Evolutionary conservation across 495 filamentous ascomycete genomes (phyloP), one percentile per base, ranked within the genome.

Genomic region (Penicillium macrosclerotiorum): DNA sequence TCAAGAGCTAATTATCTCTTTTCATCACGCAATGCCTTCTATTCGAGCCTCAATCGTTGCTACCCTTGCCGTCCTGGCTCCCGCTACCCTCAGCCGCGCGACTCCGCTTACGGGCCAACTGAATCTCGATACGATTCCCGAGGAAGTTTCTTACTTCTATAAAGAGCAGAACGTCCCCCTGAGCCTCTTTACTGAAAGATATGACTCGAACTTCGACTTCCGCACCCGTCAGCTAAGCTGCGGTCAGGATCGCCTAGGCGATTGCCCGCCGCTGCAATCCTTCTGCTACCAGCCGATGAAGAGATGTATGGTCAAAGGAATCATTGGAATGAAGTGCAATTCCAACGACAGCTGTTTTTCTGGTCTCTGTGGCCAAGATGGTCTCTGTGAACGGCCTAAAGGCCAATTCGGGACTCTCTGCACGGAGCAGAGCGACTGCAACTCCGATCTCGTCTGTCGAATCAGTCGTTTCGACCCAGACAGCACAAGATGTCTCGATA

Each of bases 361-460:
- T 13, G 16, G 38, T 17, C 5, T 19, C 8, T 41, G 38, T 8
- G 3, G 9, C 18, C 7, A 17, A 16, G 16, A 13, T 13, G 5
- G 14, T 13, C 4, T 33, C 27, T 16, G 17, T 12, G 7, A 4
- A 5, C 31, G 25, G 4, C 40, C 29, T 5, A 16, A 25, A 13
- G 24, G 40, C n/a, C 40, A 43, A 3, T 43, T 43, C n/a, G 40
- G 40, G 1, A 13, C 27, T 24, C 16, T 8, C 12, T 43, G 40
- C n/a, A 43, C 8, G 12, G 40, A 43, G 3, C 24, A 31, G 14
- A 11, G 9, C 9, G 18, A 34, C 7, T 43, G 40, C 29, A 24
- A 6, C 7, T 8, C 26, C 3, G 40, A 19, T n/a, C 13, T 43
- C 17, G 27, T 31, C 18, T 43, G 40, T 18, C 40, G 40, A 7